Evolutionary conservation across 2,329 filamentous ascomycete species (phyloP).

Genomic region (Pezizomycotina sp.): DNA sequence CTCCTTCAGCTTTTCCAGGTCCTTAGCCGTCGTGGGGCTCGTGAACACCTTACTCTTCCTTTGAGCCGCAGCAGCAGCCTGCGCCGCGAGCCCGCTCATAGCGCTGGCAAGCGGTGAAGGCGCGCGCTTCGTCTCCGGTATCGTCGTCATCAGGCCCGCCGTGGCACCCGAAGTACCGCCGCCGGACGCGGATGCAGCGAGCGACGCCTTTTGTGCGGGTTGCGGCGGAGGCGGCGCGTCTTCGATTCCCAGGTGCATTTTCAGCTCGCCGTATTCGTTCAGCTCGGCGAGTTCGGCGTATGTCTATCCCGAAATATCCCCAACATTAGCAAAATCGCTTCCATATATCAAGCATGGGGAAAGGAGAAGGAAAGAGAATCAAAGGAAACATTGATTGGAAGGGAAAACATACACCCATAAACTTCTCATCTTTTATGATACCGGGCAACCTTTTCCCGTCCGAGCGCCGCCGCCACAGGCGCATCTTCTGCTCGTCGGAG

Average conservation of each 20-base stretch:
- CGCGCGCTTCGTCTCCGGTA: neutral
- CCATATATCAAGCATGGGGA: neutral
- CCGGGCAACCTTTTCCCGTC: slow-evolving; percentile 77
- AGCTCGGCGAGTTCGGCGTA: slow-evolving; percentile 90
- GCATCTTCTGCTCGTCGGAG: slow-evolving; percentile 72
- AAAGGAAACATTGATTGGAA: neutral
- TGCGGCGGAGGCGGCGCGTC: slow-evolving; percentile 42
- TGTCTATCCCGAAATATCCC: slow-evolving; percentile 41
- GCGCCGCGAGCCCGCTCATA: neutral
- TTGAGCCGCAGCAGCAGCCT: neutral
- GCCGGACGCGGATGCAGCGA: neutral
- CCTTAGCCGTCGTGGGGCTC: too few species aligned
- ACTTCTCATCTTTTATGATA: slow-evolving; percentile 68
- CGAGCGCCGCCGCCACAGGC: slow-evolving; percentile 66
- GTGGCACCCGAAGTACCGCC: neutral
- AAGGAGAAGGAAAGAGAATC: neutral
- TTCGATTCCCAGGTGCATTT: slow-evolving; percentile 60
- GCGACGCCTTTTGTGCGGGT: slow-evolving; percentile 6
- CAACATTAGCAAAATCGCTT: neutral
- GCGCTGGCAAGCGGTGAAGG: neutral
- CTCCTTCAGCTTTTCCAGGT: neutral
- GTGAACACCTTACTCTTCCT: too few species aligned
- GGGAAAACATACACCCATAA: slow-evolving; percentile 63
- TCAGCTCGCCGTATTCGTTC: slow-evolving; percentile 96
- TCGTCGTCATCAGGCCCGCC: neutral